Conservation (phyloP, 805 yeast genomes). For the Kregervanrija delftensis region DNA sequence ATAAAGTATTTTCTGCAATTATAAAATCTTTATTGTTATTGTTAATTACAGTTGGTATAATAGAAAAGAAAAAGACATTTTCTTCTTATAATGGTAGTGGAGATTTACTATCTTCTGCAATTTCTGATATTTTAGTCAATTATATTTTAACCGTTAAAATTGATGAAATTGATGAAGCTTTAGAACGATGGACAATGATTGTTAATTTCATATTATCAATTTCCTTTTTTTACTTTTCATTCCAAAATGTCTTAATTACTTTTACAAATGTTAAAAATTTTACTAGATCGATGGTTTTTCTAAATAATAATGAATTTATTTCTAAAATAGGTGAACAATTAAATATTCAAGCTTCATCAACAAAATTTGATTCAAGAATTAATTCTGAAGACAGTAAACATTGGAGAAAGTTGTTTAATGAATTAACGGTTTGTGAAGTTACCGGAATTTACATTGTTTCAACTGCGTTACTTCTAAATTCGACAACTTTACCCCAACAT, state of each 20-base stretch:
- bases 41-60: not conserved
- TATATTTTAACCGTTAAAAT: slow-evolving; percentile 16
- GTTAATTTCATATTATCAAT: slow-evolving; percentile 50
- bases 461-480: slow-evolving; percentile 42
- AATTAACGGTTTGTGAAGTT: slow-evolving; percentile 25
- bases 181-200: slow-evolving; percentile 26
- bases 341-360: too few relatives aligned
- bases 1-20: slow-evolving; percentile 29
- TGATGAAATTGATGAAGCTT: slow-evolving; percentile 32
- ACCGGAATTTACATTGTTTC: slow-evolving; percentile 46
- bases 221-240: slow-evolving; percentile 51
- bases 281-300: slow-evolving; percentile 8
- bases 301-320: too few relatives aligned
- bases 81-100: slow-evolving; percentile 7
- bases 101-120: slow-evolving; percentile 38
- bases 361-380: too few relatives aligned
- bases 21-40: not conserved
- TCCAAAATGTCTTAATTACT: slow-evolving; percentile 58
- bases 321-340: too few relatives aligned
- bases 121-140: slow-evolving; percentile 33
- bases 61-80: not conserved
- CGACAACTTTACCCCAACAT: slow-evolving; percentile 38
- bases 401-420: not conserved
- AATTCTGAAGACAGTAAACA: too few relatives aligned
- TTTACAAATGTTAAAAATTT: slow-evolving; percentile 41